phyloP scores from a whole-genome alignment of 768 basidiomycete species.

The Tylopilus rubrobrunneus region DNA sequence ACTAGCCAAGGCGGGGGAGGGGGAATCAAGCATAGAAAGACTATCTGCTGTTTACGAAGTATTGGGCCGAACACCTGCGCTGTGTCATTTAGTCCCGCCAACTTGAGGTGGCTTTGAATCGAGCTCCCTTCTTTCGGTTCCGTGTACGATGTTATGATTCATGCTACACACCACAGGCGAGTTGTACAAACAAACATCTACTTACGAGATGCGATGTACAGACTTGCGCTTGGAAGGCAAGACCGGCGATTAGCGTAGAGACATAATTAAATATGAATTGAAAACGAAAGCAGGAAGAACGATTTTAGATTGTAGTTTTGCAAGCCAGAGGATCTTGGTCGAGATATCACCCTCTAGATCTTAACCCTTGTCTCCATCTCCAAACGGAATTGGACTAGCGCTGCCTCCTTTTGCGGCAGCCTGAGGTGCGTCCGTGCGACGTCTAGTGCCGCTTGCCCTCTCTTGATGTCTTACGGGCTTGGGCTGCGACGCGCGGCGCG shows the following conservation, averaged over 20 bases:
- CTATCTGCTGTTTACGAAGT: too few species aligned
- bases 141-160: neutral
- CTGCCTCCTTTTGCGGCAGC: slow-evolving; percentile 23
- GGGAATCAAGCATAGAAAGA: too few species aligned
- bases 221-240: neutral
- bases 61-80: too few species aligned
- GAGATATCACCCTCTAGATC: neutral
- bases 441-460: slow-evolving; percentile 19
- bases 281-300: neutral
- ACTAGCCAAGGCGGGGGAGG: too few species aligned
- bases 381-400: slow-evolving; percentile 16
- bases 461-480: slow-evolving; percentile 15
- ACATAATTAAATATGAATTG: neutral
- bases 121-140: neutral
- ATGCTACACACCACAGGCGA: neutral
- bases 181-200: neutral
- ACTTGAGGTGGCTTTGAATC: too few species aligned
- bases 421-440: slow-evolving; percentile 17
- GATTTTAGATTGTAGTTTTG: neutral
- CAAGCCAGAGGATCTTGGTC: neutral
- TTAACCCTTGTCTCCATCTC: slow-evolving; percentile 15
- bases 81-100: too few species aligned
- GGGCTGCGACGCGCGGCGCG: slow-evolving; percentile 3
- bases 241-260: neutral
- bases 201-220: neutral